phyloP scores from a whole-genome alignment of 2,329 filamentous ascomycete genomes.

The Bipolaris gigantea region DNA sequence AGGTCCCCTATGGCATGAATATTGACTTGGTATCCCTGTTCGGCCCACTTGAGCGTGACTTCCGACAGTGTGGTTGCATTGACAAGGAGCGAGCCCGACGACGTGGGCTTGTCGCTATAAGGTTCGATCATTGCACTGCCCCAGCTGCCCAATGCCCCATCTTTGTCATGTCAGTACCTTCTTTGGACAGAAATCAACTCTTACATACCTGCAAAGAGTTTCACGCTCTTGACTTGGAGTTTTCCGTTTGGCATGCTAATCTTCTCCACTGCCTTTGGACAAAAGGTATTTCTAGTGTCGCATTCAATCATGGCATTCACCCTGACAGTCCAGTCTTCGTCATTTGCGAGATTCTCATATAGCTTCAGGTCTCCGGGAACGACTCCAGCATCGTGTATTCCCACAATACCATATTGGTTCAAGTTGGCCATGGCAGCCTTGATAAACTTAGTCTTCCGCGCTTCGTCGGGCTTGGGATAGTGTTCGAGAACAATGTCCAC shows the following conservation, averaged over 20 bases:
- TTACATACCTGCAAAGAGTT: conserved; percentile 65
- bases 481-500: conserved; percentile 63
- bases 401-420: conserved; percentile 67
- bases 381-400: conserved; percentile 70
- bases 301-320: conserved; percentile 73
- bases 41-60: conserved; percentile 59
- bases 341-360: conserved; percentile 55
- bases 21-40: conserved; percentile 66
- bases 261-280: conserved; percentile 54
- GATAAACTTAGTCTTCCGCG: conserved; percentile 59
- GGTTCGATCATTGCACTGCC: conserved; percentile 72
- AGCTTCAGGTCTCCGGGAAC: conserved; percentile 58
- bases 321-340: conserved; percentile 61
- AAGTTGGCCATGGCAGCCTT: conserved; percentile 63
- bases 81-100: conserved; percentile 66
- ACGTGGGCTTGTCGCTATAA: conserved; percentile 65
- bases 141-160: conserved; percentile 72
- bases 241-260: conserved; percentile 53
- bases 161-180: conserved; percentile 43
- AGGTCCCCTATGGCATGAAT: conserved; percentile 73
- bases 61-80: conserved; percentile 61
- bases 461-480: conserved; percentile 60
- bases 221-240: conserved; percentile 64
- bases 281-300: conserved; percentile 64
- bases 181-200: neutral